Conservation (phyloP, 2,329 filamentous ascomycete genomes). For the Phaeosphaeria sp. region DNA sequence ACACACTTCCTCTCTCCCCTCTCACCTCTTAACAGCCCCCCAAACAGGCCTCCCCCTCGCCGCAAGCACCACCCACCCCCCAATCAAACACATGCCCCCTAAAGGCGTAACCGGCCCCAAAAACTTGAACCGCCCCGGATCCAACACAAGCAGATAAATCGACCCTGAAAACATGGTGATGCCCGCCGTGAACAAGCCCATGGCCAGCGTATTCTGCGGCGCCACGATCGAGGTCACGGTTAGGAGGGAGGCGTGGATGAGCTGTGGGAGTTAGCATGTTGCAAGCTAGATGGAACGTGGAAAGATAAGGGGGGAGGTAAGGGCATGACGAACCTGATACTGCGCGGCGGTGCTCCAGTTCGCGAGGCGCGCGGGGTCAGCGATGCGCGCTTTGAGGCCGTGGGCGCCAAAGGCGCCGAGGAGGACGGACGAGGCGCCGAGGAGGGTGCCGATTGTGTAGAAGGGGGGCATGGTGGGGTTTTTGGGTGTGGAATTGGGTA, state of each 20-base stretch:
- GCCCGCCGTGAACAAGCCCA: slow-evolving; percentile 66
- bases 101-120: slow-evolving; percentile 71
- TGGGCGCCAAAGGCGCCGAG: slow-evolving; percentile 73
- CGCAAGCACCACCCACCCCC: slow-evolving; percentile 64
- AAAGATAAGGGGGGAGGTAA: neutral
- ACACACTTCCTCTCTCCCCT: neutral
- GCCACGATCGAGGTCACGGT: slow-evolving; percentile 61
- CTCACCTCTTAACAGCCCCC: neutral
- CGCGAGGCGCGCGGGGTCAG: slow-evolving; percentile 64
- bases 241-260: slow-evolving; percentile 67
- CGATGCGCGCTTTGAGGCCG: slow-evolving; percentile 66
- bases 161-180: slow-evolving; percentile 72
- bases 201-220: slow-evolving; percentile 64
- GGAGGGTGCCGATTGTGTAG: slow-evolving; percentile 68
- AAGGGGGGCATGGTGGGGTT: slow-evolving; percentile 51
- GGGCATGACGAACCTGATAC: slow-evolving; percentile 65
- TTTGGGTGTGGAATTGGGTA: neutral
- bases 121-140: slow-evolving; percentile 64
- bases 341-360: slow-evolving; percentile 71
- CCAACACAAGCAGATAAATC: slow-evolving; percentile 69
- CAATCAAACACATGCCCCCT: slow-evolving; percentile 69
- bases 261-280: slow-evolving; percentile 53
- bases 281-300: neutral
- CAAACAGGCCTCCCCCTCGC: slow-evolving; percentile 41
- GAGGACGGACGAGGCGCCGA: slow-evolving; percentile 66